Base-by-base conservation (phyloP, 768 basidiomycete genomes). In the Boletellus emodensis region DNA sequence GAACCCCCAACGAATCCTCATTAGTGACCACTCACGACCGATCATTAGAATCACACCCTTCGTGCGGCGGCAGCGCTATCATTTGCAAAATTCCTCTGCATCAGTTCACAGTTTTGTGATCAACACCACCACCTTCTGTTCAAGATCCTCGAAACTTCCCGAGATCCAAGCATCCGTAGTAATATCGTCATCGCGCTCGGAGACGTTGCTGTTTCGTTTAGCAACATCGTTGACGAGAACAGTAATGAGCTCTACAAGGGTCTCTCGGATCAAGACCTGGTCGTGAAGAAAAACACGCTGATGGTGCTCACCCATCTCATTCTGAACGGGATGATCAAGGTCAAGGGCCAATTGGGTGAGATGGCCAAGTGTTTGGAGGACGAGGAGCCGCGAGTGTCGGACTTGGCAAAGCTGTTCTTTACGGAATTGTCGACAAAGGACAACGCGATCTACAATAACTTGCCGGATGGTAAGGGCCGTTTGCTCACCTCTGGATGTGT, bases 291-390 rank as follows among this genome's bases (percentile, higher is more conserved):
- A 78, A 98, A 98, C 71, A 96, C 95, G 33, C 79, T 99, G 40
- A 98, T 98, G 95, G 96, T 98, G 28, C 76, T 98, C 49, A 95
- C 94, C 11, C 93, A 97, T 67, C 72, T 99, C 53, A 98, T 98
- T 63, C 72, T 99, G 54, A 97, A 97, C 61, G 95, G 95, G 3
- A 97, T 98, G 96, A 90, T 99, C 78, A 99, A 98, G 70, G 94
- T 98, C 59, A 98, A 99, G 71, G 96, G 96, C 2, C 95, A 99
- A 65, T 76, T 99, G 7, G 96, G 96, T 15, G 96, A 99, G 76
- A 98, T 99, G 95, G 96, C 95, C n/a, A 98, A 99, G 70, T 98
- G 96, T 65, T 71, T 98, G 7, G 94, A 97, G 71, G 95, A 98
- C 67, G 76, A 80, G 20, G 95, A 97, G 50, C 76, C 76, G 40